Evolutionary conservation across 2,329 filamentous ascomycete genomes (phyloP).

Genomic region (Cordyceps fumosorosea): DNA sequence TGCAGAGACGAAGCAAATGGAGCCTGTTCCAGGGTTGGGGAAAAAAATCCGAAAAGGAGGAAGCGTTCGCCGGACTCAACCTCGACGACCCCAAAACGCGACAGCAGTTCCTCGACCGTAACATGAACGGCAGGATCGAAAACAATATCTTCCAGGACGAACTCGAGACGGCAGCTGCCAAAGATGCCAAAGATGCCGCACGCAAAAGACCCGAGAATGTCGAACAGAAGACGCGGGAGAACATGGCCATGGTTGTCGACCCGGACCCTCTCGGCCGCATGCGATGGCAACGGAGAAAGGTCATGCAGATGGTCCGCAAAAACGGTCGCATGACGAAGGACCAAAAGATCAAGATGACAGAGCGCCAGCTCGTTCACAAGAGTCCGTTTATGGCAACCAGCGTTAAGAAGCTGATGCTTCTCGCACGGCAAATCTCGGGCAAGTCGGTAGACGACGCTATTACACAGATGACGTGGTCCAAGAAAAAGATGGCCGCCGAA

Average conservation of each 20-base stretch:
- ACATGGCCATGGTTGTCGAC: constrained; percentile 60
- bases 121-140: constrained; percentile 36
- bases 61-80: constrained; percentile 23
- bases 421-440: constrained; percentile 83
- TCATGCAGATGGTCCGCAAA: constrained; percentile 66
- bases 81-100: constrained; percentile 38
- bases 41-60: constrained; percentile 24
- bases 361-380: constrained; percentile 49
- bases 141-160: constrained; percentile 60
- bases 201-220: neutral
- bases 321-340: constrained; percentile 47
- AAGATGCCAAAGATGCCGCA: constrained; percentile 30
- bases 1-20: constrained; percentile 36
- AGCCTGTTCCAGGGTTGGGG: constrained; percentile 33
- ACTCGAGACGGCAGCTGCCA: constrained; percentile 30
- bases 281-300: constrained; percentile 77
- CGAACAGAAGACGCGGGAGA: constrained; percentile 32
- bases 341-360: constrained; percentile 60
- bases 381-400: constrained; percentile 74
- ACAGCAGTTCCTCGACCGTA: constrained; percentile 33
- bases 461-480: constrained; percentile 88
- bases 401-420: constrained; percentile 81
- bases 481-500: constrained; percentile 84
- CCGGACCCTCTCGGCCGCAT: constrained; percentile 66
- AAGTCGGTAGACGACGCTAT: constrained; percentile 94